Evolutionary conservation across 306 rosid species (phyloP).

Genomic region (Cicer arietinum): DNA sequence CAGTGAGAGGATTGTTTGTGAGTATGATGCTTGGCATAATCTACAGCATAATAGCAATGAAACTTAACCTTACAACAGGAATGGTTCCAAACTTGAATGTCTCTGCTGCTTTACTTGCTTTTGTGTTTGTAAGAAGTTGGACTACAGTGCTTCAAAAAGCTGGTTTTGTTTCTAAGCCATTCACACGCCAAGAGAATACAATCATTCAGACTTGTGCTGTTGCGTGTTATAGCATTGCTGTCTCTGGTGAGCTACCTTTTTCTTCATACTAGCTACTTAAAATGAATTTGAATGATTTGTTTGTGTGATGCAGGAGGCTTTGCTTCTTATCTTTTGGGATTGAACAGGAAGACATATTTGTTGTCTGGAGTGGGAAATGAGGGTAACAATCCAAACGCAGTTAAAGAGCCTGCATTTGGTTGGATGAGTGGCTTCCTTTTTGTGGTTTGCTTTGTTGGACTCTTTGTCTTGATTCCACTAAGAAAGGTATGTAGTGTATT

Average conservation of each 20-base stretch:
- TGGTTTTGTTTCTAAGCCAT: constrained; percentile 75
- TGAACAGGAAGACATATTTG: constrained; percentile 78
- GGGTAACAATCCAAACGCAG: constrained; percentile 61
- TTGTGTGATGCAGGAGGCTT: constrained; percentile 71
- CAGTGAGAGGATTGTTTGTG: constrained; percentile 77
- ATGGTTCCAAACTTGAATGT: constrained; percentile 81
- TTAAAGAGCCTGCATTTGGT: constrained; percentile 84
- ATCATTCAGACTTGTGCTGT: constrained; percentile 90
- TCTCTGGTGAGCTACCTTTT: no score
- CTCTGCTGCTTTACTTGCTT: constrained; percentile 90
- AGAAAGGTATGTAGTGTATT: constrained; percentile 65
- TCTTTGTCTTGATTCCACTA: constrained; percentile 87
- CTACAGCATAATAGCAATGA: constrained; percentile 84
- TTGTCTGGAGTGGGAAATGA: constrained; percentile 70
- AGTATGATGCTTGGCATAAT: constrained; percentile 73
- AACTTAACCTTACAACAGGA: constrained; percentile 90
- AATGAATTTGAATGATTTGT: constrained; percentile 1
- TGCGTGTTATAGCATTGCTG: constrained; percentile 87
- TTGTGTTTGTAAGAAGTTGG: constrained; percentile 74
- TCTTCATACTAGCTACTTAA: not conserved
- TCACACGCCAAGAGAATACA: constrained; percentile 91
- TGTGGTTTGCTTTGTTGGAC: constrained; percentile 94
- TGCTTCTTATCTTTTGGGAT: constrained; percentile 84
- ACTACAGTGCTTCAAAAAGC: constrained; percentile 61
- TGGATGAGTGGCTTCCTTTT: constrained; percentile 89